Conservation (phyloP, 805 yeast species). For the Ogataea neopini region DNA sequence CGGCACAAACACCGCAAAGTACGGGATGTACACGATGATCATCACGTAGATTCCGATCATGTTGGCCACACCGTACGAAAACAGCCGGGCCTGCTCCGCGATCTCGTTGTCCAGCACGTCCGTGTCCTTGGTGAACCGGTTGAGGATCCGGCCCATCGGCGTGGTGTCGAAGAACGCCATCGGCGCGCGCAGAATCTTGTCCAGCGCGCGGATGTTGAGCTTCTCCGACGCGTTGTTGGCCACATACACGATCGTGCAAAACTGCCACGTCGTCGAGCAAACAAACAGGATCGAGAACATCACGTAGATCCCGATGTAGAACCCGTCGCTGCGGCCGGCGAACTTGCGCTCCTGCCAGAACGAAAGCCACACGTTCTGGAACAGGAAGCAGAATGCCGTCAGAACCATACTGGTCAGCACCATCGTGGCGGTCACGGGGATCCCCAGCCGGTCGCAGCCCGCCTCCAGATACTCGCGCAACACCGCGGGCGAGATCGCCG, state of each 20-base stretch:
- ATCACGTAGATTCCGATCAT: constrained; percentile 65
- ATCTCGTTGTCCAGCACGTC: constrained; percentile 82
- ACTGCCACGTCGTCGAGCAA: constrained; percentile 43
- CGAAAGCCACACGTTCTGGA: constrained; percentile 77
- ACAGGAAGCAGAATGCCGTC: constrained; percentile 53
- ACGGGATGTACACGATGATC: constrained; percentile 71
- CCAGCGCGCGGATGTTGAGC: constrained; percentile 60
- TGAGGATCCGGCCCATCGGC: constrained; percentile 84
- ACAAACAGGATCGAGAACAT: constrained; percentile 55
- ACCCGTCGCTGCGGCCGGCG: constrained; percentile 43
- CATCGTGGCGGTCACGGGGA: constrained; percentile 32
- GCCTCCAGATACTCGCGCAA: constrained; percentile 51
- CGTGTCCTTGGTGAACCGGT: constrained; percentile 85
- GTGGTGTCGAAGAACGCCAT: constrained; percentile 84
- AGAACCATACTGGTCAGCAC: constrained; percentile 26
- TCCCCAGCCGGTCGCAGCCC: constrained; percentile 53
- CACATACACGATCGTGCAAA: constrained; percentile 48
- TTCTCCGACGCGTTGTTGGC: constrained; percentile 54
- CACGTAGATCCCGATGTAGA: constrained; percentile 75
- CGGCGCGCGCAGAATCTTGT: constrained; percentile 68
- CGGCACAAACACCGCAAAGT: constrained; percentile 69
- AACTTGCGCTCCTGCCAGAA: constrained; percentile 73
- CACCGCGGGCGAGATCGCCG: constrained; percentile 49
- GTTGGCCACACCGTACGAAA: constrained; percentile 52
- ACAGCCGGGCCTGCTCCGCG: constrained; percentile 65